Evolutionary conservation across 768 basidiomycete genomes (phyloP), one percentile per base, ranked within the genome.

Genomic region (Tephrocybe sp.): DNA sequence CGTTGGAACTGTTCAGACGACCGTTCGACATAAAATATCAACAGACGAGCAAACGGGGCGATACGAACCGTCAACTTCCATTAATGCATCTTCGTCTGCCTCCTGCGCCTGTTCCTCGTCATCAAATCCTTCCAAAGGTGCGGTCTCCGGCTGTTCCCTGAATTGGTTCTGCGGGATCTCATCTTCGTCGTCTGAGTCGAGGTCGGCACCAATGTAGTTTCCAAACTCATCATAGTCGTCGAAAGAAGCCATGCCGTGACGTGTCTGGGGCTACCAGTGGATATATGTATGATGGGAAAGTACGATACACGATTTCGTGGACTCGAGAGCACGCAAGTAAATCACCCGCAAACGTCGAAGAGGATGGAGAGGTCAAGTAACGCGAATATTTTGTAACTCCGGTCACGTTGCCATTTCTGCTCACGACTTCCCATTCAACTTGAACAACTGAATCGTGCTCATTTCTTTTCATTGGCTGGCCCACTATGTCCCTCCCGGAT

Each of bases 181-280:
- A 49, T 80, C 86, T 56, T 80, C 82, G 43, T 89, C 87, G 61
- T 95, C 94, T 27, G 93, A 95, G 60, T 90, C 92, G 41, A 95
- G 73, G 74, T 95, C 94, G 21, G 84, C 92, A 53, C 94, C 94
- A 64, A 97, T 94, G 70, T 97, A 97, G 77, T 97, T 97, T 57
- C 94, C 94, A 63, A 95, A 95, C 72, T 97, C 90, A 61, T 91
- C 89, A 61, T 91, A 91, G 65, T 91, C 89, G 60, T 91, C 89
- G 57, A 91, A 72, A 16, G 77, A 78, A 53, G 76, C 73, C 72
- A 75, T 74, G 23, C 43, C 45, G n/a, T 44, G 23, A 22, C 19
- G 19, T 24, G 25, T 39, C 34, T 44, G 42, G 49, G 42, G 43
- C 44, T 51, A 49, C 42, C 31, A 53, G 18, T 39, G 12, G 42